Percentiles rank a stretch among this genome's conserved stretches.
Conservation (phyloP, 352 stramenopile genomes). For the Phytopythium delawarense region DNA sequence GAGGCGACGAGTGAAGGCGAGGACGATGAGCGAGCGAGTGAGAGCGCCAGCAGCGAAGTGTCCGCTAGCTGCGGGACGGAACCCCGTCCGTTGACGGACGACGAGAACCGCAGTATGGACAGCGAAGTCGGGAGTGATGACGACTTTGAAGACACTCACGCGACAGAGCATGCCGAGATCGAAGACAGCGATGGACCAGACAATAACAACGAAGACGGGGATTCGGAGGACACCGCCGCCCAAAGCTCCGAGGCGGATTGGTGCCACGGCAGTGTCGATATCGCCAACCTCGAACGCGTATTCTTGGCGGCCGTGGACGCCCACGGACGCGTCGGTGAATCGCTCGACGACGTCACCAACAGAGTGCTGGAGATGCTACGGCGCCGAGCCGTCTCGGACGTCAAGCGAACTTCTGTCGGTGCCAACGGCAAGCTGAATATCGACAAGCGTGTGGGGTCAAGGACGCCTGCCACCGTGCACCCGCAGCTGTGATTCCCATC, state of each 20-base stretch:
- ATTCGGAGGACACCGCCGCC: not conserved
- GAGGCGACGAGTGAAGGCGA: not conserved
- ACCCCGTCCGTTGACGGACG: not conserved
- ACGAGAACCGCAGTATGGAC: not conserved
- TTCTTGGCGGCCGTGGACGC: not conserved
- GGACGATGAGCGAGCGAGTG: not conserved
- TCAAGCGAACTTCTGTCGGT: not conserved
- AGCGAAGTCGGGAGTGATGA: not conserved
- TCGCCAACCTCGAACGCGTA: not conserved
- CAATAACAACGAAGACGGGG: not conserved
- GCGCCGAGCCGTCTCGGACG: not conserved
- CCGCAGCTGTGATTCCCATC: not conserved
- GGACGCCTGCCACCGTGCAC: not conserved
- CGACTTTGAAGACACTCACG: not conserved
- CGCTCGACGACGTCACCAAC: not conserved
- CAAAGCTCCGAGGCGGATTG: not conserved
- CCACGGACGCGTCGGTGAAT: not conserved
- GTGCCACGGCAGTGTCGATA: not conserved
- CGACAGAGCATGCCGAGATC: not conserved
- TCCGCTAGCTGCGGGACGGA: conserved; percentile 4
- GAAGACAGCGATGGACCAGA: not conserved
- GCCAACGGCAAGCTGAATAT: not conserved
- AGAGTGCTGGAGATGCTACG: not conserved
- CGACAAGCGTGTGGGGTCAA: not conserved
- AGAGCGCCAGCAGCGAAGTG: not conserved